A percentile compares a stretch with the other conserved stretches of the same genome.
Conservation (phyloP, 192 early-diverging fungal species). For the Umbelopsis isabellina region DNA sequence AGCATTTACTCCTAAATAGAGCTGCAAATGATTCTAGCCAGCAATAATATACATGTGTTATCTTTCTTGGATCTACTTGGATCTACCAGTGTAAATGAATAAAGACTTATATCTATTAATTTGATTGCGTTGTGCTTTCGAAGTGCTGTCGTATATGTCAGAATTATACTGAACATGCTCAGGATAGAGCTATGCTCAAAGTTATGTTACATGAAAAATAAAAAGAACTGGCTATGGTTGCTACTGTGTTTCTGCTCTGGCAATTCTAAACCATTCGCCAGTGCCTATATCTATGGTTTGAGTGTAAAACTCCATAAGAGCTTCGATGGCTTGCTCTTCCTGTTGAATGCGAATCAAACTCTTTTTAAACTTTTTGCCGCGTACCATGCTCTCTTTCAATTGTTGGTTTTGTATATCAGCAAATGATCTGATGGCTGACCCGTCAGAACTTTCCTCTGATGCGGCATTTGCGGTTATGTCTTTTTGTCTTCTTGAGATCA, state of each 20-base stretch:
- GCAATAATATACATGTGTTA: too few relatives aligned
- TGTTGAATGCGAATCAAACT: conserved; percentile 53
- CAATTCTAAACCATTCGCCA: conserved; percentile 53
- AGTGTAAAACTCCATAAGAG: conserved; percentile 38
- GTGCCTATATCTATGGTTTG: conserved; percentile 39
- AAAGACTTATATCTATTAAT: too few relatives aligned
- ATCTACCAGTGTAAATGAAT: too few relatives aligned
- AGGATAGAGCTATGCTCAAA: too few relatives aligned
- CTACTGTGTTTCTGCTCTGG: conserved; percentile 19
- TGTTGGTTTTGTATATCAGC: conserved; percentile 50
- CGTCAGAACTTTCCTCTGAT: conserved; percentile 34
- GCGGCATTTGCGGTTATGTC: conserved; percentile 12
- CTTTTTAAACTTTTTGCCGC: conserved; percentile 45
- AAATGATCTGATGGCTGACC: conserved; percentile 35
- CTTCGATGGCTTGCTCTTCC: conserved; percentile 50
- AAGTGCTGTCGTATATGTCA: too few relatives aligned
- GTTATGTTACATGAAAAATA: too few relatives aligned
- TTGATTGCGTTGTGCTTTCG: too few relatives aligned
- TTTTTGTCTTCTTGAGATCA: conserved; percentile 2
- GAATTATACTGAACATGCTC: too few relatives aligned
- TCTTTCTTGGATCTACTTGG: too few relatives aligned
- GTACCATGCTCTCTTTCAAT: conserved; percentile 38
- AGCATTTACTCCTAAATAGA: too few relatives aligned
- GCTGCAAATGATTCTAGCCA: too few relatives aligned
- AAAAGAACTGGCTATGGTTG: too few relatives aligned